Evolutionary conservation across 2,329 filamentous ascomycete genomes (phyloP), one percentile per base, ranked within the genome.

Genomic region (Verticillium nonalfalfae): DNA sequence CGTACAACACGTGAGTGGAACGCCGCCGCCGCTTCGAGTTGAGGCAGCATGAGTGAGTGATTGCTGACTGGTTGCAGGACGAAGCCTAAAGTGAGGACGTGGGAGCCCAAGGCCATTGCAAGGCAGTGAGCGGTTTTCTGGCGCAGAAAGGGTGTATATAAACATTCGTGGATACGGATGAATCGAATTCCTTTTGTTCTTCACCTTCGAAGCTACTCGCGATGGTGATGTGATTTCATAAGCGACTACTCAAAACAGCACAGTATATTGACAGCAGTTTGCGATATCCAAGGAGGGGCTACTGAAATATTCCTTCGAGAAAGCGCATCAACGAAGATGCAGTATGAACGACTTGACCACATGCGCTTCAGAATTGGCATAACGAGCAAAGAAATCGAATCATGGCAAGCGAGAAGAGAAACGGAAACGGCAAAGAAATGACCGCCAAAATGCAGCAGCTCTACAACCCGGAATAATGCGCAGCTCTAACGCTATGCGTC

Each of bases 1-100:
- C 95, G 38, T 99, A 97, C 79, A 97, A 82, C 80, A 99, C 95
- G 93, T 98, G 78, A 76, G 93, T 88, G 14, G 18, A 18, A 10
- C 3, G 2, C 10, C 2, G 13, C 54, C 3, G 36, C 34, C 3
- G 36, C 34, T 9, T 10, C 7, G 40, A 35, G n/a, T 2, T n/a
- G 21, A 31, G 18, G 36, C 26, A 5, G 34, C 14, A 7, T 4
- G 6, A 9, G 15, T 59, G 4, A 6, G 4, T 55, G 40, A 11
- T 36, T 59, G 59, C 62, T 57, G 57, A 58, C 31, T 18, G 33
- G 31, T 33, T 64, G 59, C 65, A 86, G 84, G 21, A 75, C 74
- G 38, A 84, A 84, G 71, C 73, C 82, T 50, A 86, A 86, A 78
- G 69, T 85, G 59, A 72, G 72, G 56, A 72, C 76, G 33, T 86